Percentiles rank a stretch among this genome's conserved stretches.
Conservation (phyloP, 805 yeast species). For the Saccharomycopsis fermentans region DNA sequence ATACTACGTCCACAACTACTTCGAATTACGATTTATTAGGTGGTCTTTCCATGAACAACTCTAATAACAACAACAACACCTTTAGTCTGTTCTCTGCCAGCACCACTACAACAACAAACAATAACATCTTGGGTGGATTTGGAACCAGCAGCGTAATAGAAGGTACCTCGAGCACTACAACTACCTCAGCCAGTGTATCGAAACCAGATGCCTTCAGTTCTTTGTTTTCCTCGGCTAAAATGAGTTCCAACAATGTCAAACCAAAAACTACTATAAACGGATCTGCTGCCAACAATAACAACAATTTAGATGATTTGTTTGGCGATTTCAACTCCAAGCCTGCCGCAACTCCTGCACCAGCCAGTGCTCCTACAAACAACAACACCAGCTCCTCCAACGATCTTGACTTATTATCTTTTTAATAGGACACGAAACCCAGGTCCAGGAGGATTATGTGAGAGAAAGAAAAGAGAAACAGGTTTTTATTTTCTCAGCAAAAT, state of each 20-base stretch:
- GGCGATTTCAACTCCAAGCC: constrained; percentile 10
- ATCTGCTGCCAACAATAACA: neutral
- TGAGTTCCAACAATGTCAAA: neutral
- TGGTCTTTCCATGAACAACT: constrained; percentile 1
- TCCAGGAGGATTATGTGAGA: neutral
- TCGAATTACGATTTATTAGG: constrained; percentile 8
- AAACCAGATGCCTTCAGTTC: constrained; percentile 62
- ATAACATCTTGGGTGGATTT: neutral
- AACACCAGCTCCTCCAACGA: constrained; percentile 4
- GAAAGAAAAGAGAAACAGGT: neutral
- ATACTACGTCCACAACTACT: neutral
- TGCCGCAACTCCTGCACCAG: neutral
- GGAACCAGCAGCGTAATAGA: neutral
- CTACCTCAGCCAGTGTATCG: constrained; percentile 16
- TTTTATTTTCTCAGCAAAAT: neutral
- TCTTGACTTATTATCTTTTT: constrained; percentile 15
- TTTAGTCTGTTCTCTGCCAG: neutral
- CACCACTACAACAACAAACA: neutral
- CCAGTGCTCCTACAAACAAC: neutral
- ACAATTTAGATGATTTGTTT: constrained; percentile 6
- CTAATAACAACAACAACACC: constrained; percentile 1
- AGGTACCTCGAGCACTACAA: neutral
- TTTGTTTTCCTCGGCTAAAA: constrained; percentile 55
- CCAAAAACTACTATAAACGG: neutral
- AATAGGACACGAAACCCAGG: neutral